phyloP scores from a whole-genome alignment of 1,284 basidiomycete species.

The Malassezia dermatis region DNA sequence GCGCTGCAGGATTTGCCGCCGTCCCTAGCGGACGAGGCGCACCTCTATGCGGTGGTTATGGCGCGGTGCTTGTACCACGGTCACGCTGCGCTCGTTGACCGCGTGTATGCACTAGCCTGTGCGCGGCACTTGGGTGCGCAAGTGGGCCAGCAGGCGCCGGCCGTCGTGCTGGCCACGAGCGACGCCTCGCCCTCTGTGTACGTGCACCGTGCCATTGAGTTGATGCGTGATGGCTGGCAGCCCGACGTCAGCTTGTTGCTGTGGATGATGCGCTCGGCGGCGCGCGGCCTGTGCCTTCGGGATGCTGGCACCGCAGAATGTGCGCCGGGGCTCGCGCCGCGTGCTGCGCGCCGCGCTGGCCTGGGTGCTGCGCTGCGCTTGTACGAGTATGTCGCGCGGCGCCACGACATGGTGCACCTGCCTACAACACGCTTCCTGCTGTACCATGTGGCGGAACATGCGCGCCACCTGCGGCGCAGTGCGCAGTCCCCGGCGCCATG shows the following conservation, averaged over 20 bases:
- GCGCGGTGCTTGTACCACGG: neutral
- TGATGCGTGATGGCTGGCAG: constrained; percentile 12
- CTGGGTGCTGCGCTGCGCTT: neutral
- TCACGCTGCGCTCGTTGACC: neutral
- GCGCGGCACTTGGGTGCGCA: neutral
- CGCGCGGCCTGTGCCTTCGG: constrained; percentile 7
- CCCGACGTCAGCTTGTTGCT: neutral
- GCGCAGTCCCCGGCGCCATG: neutral
- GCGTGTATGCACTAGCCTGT: neutral
- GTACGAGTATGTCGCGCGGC: neutral
- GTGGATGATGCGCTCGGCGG: constrained; percentile 8
- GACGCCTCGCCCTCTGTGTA: neutral
- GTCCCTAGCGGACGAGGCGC: neutral
- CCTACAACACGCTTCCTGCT: constrained; percentile 9
- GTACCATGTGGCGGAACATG: constrained; percentile 1
- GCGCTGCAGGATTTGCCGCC: neutral
- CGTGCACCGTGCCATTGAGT: neutral
- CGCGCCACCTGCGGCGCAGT: neutral
- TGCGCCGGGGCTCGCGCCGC: neutral
- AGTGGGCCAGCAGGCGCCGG: neutral
- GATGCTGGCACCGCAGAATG: neutral
- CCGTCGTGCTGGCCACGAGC: neutral
- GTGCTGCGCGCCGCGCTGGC: neutral
- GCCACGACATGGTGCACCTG: neutral
- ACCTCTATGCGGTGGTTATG: constrained; percentile 12